These are phyloP conservation scores for Aspergillus clavatus DNA, from an alignment of 2,329 filamentous ascomycete species.

Conservation along the genomic window DNA sequence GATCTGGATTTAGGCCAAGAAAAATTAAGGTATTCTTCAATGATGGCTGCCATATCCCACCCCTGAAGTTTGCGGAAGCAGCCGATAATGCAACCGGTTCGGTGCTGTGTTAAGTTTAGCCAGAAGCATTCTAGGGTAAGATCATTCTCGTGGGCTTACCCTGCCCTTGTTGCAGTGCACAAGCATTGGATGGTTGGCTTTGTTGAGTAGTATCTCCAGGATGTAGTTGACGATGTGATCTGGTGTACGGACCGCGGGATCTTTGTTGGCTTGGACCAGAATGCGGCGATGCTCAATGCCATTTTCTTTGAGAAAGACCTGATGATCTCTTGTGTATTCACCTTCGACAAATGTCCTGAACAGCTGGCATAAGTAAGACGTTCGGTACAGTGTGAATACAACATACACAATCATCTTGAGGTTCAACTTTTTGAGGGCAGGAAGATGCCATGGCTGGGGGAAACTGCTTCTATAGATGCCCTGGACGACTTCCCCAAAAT, in stretches of 20 bases:
- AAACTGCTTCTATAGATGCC: conserved; percentile 80
- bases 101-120: conserved; percentile 53
- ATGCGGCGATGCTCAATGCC: conserved; percentile 70
- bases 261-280: conserved; percentile 84
- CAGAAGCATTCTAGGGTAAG: not conserved
- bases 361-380: not conserved
- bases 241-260: conserved; percentile 59
- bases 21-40: conserved; percentile 70
- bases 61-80: conserved; percentile 69
- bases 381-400: conserved; percentile 9
- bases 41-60: conserved; percentile 57
- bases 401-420: conserved; percentile 76
- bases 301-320: conserved; percentile 59
- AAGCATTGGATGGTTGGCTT: conserved; percentile 70
- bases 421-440: conserved; percentile 61
- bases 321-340: conserved; percentile 48
- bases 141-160: conserved; percentile 38
- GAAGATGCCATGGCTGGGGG: conserved; percentile 65
- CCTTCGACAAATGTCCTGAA: conserved; percentile 60
- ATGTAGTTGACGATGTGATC: conserved; percentile 64
- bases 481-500: conserved; percentile 71
- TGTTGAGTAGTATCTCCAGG: conserved; percentile 65
- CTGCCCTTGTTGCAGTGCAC: conserved; percentile 93
- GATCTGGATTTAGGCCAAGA: conserved; percentile 48
- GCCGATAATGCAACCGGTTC: conserved; percentile 83